phyloP scores from a whole-genome alignment of 768 basidiomycete species.

The Rhodosporidiobolus sp. region DNA sequence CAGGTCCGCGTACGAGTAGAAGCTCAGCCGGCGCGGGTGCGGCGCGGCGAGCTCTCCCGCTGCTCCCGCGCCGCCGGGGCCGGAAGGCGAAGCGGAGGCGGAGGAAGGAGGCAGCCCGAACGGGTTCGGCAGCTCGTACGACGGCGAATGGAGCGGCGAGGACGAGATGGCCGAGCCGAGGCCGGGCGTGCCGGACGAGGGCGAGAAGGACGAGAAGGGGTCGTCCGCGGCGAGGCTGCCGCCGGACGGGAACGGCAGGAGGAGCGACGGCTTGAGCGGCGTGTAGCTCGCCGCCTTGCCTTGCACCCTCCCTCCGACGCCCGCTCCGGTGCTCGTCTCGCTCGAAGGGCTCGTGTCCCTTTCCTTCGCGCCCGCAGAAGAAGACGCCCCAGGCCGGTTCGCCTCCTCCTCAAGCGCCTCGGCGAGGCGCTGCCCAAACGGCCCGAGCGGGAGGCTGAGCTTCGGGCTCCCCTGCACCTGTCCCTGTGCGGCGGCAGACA shows the following conservation, averaged over 20 bases:
- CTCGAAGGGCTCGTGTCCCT: neutral
- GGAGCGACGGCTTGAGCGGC: constrained; percentile 18
- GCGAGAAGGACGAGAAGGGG: constrained; percentile 8
- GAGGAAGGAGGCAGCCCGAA: neutral
- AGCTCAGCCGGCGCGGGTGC: constrained; percentile 24
- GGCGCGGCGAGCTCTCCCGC: neutral
- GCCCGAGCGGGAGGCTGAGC: constrained; percentile 2
- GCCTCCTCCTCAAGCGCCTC: constrained; percentile 34
- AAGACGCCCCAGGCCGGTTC: constrained; percentile 16
- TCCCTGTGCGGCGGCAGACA: constrained; percentile 3
- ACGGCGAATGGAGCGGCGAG: constrained; percentile 13
- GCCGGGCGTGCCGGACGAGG: neutral
- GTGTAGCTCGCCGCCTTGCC: neutral
- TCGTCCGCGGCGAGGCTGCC: neutral
- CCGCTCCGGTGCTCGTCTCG: neutral
- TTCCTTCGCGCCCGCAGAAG: neutral
- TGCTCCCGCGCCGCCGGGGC: neutral
- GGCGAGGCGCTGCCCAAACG: constrained; percentile 27
- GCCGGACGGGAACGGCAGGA: constrained; percentile 8
- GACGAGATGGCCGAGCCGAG: neutral
- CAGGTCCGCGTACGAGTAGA: constrained; percentile 25
- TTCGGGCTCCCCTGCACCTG: neutral
- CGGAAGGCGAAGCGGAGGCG: neutral
- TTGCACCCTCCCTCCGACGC: neutral
- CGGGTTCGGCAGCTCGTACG: constrained; percentile 6